These are phyloP conservation scores for Daldinia childiae DNA, from an alignment of 495 filamentous ascomycete species.

Conservation along the genomic window DNA sequence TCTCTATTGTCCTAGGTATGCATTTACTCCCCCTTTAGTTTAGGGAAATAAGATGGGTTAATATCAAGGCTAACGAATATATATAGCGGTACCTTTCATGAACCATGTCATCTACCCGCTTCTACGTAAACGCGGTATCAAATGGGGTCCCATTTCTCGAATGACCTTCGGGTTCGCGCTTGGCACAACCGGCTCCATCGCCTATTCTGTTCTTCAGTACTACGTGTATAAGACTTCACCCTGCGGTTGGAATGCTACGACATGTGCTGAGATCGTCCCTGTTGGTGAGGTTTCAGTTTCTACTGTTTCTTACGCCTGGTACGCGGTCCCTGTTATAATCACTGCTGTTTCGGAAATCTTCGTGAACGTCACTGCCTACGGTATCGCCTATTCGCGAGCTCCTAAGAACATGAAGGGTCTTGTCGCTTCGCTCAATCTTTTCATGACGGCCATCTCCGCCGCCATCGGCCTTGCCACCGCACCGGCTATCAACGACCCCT, in stretches of 20 bases:
- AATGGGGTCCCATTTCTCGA: conserved; percentile 73
- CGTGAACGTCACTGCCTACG: conserved; percentile 72
- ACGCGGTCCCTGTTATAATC: conserved; percentile 57
- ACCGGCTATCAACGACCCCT: conserved; percentile 67
- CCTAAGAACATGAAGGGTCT: conserved; percentile 69
- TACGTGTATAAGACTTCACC: conserved; percentile 70
- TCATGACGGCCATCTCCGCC: conserved; percentile 55
- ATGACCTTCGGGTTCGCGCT: conserved; percentile 78
- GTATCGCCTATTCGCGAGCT: conserved; percentile 73
- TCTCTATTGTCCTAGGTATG: conserved; percentile 70
- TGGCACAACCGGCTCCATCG: conserved; percentile 67
- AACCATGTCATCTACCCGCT: conserved; percentile 74
- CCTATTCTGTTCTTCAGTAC: conserved; percentile 73
- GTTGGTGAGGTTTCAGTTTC: conserved; percentile 55
- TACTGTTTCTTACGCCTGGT: conserved; percentile 52
- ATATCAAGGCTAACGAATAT: conserved; percentile 25
- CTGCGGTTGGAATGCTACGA: conserved; percentile 57
- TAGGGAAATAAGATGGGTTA: not conserved
- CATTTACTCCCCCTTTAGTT: not conserved
- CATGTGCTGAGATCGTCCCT: conserved; percentile 50
- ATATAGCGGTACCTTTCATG: conserved; percentile 69
- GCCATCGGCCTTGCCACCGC: conserved; percentile 66
- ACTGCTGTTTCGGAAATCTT: conserved; percentile 73
- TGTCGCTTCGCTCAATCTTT: conserved; percentile 36
- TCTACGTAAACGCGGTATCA: conserved; percentile 68